Percentiles rank a stretch among this genome's conserved stretches.
phyloP scores from a whole-genome alignment of 2,329 filamentous ascomycete genomes.

The Chaetomium globosum region DNA sequence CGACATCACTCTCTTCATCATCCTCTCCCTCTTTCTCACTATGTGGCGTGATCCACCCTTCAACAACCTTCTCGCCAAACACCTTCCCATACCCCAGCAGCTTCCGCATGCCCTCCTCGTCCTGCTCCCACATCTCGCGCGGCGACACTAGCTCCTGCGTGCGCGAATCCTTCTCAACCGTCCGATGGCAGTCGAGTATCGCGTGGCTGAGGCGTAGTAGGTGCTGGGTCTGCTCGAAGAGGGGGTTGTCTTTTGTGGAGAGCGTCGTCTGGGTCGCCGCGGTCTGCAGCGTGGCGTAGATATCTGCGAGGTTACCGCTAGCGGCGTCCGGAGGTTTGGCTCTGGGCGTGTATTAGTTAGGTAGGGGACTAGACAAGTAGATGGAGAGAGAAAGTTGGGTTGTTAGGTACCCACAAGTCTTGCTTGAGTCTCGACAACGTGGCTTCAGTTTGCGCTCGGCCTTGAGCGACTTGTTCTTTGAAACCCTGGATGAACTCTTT shows the following conservation, averaged over 20 bases:
- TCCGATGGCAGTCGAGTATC: conserved; percentile 41
- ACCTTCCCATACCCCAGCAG: conserved; percentile 41
- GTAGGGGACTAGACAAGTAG: background rate
- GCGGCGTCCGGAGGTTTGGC: background rate
- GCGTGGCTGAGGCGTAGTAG: conserved; percentile 33
- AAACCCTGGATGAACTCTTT: conserved; percentile 40
- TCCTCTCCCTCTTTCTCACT: conserved; percentile 13
- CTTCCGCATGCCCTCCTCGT: conserved; percentile 41
- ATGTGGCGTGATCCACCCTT: conserved; percentile 31
- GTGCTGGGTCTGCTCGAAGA: conserved; percentile 28
- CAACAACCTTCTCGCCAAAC: conserved; percentile 39
- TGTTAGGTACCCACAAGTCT: conserved; percentile 38
- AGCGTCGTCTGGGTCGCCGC: conserved; percentile 5
- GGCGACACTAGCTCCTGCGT: conserved; percentile 37
- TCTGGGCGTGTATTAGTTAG: background rate
- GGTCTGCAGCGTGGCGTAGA: conserved; percentile 20
- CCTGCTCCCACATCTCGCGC: conserved; percentile 41
- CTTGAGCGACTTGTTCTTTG: conserved; percentile 33
- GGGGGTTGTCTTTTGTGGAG: conserved; percentile 22
- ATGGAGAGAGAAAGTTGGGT: background rate
- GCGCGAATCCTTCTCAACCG: conserved; percentile 37
- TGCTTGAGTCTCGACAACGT: conserved; percentile 36
- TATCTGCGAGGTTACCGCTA: background rate
- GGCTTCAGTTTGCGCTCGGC: conserved; percentile 31
- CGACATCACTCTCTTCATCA: background rate